Conservation (phyloP, 108 stramenopile genomes). For the Schizochytrium sp. region DNA sequence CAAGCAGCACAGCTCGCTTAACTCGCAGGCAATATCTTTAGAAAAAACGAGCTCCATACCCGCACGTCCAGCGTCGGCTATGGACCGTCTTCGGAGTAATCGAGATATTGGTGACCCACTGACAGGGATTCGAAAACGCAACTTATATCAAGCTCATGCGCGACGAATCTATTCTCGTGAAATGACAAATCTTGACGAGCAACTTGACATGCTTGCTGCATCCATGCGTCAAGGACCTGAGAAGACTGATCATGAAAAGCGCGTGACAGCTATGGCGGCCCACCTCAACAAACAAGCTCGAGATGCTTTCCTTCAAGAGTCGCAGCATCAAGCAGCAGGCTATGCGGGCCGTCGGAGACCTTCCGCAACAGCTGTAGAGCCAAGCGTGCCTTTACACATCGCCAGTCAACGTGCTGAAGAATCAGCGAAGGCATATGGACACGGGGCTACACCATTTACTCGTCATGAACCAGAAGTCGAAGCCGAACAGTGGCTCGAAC, state of each 20-base stretch:
- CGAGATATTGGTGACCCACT: not conserved
- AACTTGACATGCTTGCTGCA: constrained; percentile 47
- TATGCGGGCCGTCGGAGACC: constrained; percentile 8
- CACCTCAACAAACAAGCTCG: constrained; percentile 17
- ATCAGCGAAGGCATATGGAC: constrained; percentile 2
- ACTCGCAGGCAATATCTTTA: not conserved
- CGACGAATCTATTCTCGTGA: not conserved
- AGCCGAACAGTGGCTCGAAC: constrained; percentile 57
- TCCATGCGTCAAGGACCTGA: not conserved
- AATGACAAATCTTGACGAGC: not conserved
- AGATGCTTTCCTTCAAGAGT: not conserved
- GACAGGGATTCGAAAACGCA: not conserved
- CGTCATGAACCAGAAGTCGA: constrained; percentile 53
- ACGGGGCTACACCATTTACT: not conserved
- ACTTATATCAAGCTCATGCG: constrained; percentile 37
- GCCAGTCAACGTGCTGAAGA: not conserved
- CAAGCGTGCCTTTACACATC: not conserved
- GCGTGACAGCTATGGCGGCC: not conserved
- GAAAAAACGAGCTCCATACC: not conserved
- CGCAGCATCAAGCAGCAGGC: not conserved
- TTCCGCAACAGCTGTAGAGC: not conserved
- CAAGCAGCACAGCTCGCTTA: not conserved
- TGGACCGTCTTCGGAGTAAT: not conserved
- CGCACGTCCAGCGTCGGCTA: constrained; percentile 14
- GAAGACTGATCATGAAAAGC: not conserved